Evolutionary conservation across 768 basidiomycete genomes (phyloP).

Genomic region (Suillus hirtellus): DNA sequence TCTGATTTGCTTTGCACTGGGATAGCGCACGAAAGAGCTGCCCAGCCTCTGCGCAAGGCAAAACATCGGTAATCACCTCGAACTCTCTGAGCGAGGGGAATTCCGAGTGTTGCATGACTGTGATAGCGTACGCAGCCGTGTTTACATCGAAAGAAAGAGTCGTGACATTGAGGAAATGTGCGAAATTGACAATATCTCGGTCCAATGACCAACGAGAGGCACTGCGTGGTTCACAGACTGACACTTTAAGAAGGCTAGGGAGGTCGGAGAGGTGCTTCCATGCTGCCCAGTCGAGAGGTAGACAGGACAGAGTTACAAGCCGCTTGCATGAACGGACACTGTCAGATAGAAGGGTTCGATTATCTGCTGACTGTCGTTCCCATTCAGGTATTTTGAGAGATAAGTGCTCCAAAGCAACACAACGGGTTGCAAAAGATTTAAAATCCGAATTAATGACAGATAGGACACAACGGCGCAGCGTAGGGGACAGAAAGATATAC

Average conservation of each 20-base stretch:
- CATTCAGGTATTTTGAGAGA: neutral
- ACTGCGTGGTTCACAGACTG: neutral
- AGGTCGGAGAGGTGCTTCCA: neutral
- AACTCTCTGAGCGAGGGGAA: constrained; percentile 1
- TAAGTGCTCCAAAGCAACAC: neutral
- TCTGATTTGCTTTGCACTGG: neutral
- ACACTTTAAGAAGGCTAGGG: neutral
- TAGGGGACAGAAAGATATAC: neutral
- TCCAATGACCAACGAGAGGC: neutral
- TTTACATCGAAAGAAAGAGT: neutral
- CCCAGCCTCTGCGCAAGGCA: neutral
- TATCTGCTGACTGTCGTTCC: neutral
- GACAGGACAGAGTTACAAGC: neutral
- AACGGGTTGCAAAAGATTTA: neutral
- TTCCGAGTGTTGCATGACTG: neutral
- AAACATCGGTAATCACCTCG: neutral
- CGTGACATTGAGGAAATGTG: neutral
- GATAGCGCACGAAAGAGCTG: neutral
- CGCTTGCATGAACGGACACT: neutral
- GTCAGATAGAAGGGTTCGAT: neutral
- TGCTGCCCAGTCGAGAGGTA: neutral
- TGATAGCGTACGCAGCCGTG: neutral
- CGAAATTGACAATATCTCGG: neutral
- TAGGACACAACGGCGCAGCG: neutral
- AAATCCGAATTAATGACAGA: neutral